These are phyloP conservation scores for Osmanthus fragrans DNA, from an alignment of 257 asterid genomes.

Conservation along the genomic window DNA sequence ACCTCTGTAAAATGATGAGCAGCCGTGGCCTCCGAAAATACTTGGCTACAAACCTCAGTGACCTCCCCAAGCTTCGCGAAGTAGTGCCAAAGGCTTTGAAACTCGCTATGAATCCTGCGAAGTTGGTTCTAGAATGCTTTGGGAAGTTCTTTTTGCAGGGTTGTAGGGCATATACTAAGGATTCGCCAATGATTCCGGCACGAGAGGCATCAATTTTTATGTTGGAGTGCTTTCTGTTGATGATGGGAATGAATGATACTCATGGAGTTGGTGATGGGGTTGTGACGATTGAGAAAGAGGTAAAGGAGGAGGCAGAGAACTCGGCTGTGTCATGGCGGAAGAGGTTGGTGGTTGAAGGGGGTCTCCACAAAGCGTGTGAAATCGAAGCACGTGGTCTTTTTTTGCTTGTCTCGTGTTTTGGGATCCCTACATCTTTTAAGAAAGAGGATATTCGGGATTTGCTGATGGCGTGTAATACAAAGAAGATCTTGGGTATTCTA, in stretches of 20 bases:
- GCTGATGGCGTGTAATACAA: conserved; percentile 51
- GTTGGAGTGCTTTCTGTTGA: conserved; percentile 70
- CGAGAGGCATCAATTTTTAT: conserved; percentile 71
- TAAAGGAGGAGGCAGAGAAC: conserved; percentile 55
- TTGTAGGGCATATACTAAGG: conserved; percentile 43
- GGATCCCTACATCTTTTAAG: conserved; percentile 50
- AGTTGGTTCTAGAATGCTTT: conserved; percentile 58
- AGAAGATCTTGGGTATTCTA: conserved; percentile 55
- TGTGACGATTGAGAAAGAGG: conserved; percentile 37
- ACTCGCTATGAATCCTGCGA: conserved; percentile 53
- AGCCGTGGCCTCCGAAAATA: conserved; percentile 55
- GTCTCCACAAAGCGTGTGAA: conserved; percentile 50
- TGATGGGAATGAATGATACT: conserved; percentile 42
- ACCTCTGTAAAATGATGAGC: conserved; percentile 51
- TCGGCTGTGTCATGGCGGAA: conserved; percentile 74
- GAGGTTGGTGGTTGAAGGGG: conserved; percentile 73
- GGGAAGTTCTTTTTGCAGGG: conserved; percentile 85
- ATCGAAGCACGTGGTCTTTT: conserved; percentile 83
- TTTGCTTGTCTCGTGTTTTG: conserved; percentile 71
- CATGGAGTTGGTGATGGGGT: conserved; percentile 18
- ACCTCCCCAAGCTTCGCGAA: conserved; percentile 45
- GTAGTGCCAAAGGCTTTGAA: conserved; percentile 69
- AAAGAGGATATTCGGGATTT: conserved; percentile 64
- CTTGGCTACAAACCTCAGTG: conserved; percentile 37
- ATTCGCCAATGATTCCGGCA: conserved; percentile 56